Percentiles rank a stretch among this genome's conserved stretches.
Conservation (phyloP, 2,329 filamentous ascomycete species). For the Huntiella savannae region DNA sequence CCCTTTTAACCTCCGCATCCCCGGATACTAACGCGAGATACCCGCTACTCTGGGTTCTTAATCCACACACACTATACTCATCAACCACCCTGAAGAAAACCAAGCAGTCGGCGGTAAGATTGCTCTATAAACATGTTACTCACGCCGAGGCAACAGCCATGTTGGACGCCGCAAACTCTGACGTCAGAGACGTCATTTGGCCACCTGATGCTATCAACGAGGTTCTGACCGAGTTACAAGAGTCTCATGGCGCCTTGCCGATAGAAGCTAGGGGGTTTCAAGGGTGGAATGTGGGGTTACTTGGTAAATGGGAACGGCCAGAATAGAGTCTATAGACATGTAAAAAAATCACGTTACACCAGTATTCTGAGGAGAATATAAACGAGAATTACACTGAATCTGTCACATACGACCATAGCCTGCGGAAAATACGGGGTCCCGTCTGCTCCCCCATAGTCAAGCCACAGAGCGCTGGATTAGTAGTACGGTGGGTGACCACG, state of each 20-base stretch:
- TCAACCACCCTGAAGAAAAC: constrained; percentile 19
- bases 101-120: constrained; percentile 28
- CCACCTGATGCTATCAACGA: constrained; percentile 29
- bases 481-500: no score
- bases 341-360: no score
- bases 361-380: no score
- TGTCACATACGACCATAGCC: no score
- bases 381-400: no score
- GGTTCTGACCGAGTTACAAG: constrained; percentile 25
- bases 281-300: constrained; percentile 48
- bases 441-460: no score
- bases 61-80: constrained; percentile 33
- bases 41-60: constrained; percentile 38
- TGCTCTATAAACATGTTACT: constrained; percentile 29
- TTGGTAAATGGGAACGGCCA: constrained; percentile 28
- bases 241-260: constrained; percentile 35
- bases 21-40: not conserved
- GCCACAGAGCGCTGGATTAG: no score
- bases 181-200: constrained; percentile 40
- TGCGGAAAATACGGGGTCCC: no score
- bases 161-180: constrained; percentile 31
- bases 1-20: not conserved
- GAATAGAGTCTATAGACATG: no score
- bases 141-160: constrained; percentile 27
- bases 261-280: constrained; percentile 35